Evolutionary conservation across 1,139 yeast genomes (phyloP), one percentile per base, ranked within the genome.

Genomic region (Diutina sp.): DNA sequence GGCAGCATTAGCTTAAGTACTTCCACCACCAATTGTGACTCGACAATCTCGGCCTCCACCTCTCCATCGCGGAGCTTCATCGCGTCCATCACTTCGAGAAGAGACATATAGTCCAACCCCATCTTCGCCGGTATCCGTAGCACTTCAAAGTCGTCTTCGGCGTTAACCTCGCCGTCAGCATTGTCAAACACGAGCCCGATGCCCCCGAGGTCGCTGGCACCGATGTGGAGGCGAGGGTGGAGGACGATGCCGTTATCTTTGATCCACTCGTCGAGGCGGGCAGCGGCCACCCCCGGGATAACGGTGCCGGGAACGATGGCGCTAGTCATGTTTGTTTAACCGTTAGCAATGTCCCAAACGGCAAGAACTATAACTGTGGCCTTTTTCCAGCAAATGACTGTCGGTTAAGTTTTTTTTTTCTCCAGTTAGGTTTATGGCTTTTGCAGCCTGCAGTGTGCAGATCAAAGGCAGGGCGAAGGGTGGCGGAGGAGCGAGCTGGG

Each of bases 51-150:
- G 28, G 44, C 28, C 12, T n/a, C 41, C 58, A 8, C 67, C 64
- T 21, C 66, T 61, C 29, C 16, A 14, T 56, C 55, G 12, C 59
- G 63, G 8, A 60, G 62, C 56, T 65, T 70, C 60, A 69, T 46
- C 56, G 59, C 57, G 16, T 63, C 61, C 57, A 70, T 62, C 54
- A 69, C 55, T 1, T 66, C 66, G 46, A 78, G 62, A 25, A 78
- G 65, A 4, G 63, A 63, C 55, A 62, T 59, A 29, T 71, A 65
- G 59, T 71, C 73, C 54, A 73, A 67, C 0, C 72, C 65, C 1
- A 66, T 55, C 0, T 30, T 29, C 11, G 62, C 57, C 0, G 82
- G 80, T 3, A 78, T 67, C 55, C 78, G 62, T 48, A 77, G 61
- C n/a, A 76, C 63, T 54, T 64, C 60, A 60, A 58, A 59, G 2